A percentile compares a stretch with the other conserved stretches of the same genome.
phyloP scores from a whole-genome alignment of 2,329 filamentous ascomycete species.

The Alternaria atra region DNA sequence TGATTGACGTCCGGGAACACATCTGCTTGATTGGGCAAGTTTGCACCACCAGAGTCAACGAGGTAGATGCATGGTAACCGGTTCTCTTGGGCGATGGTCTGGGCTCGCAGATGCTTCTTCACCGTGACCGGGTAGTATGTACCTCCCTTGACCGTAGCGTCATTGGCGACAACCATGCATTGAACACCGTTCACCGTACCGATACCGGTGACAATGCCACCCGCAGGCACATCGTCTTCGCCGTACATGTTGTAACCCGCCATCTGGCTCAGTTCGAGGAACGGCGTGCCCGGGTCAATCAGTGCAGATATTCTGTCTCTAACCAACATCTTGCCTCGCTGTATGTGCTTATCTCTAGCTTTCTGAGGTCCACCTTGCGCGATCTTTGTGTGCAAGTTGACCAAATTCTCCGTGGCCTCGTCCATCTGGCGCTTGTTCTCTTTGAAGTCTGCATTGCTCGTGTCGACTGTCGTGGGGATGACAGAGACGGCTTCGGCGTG shows the following conservation, averaged over 20 bases:
- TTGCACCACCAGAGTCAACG: slow-evolving; percentile 94
- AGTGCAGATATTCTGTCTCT: slow-evolving; percentile 87
- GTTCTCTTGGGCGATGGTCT: slow-evolving; percentile 90
- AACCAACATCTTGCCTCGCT: slow-evolving; percentile 92
- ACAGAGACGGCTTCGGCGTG: slow-evolving; percentile 86
- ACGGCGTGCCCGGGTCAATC: slow-evolving; percentile 87
- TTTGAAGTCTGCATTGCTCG: slow-evolving; percentile 77
- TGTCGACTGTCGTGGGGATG: slow-evolving; percentile 78
- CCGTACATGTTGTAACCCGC: slow-evolving; percentile 87
- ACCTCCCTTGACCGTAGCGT: slow-evolving; percentile 96
- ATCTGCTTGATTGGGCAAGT: slow-evolving; percentile 92
- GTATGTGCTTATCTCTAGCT: slow-evolving; percentile 85
- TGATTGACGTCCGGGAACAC: slow-evolving; percentile 96
- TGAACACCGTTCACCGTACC: slow-evolving; percentile 89
- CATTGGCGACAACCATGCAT: slow-evolving; percentile 94
- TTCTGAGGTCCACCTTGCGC: slow-evolving; percentile 81
- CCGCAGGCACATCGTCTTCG: slow-evolving; percentile 86
- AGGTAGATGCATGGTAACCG: slow-evolving; percentile 86
- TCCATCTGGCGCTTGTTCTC: slow-evolving; percentile 83
- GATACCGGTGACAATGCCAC: slow-evolving; percentile 91
- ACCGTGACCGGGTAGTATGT: slow-evolving; percentile 98
- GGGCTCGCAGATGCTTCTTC: slow-evolving; percentile 94
- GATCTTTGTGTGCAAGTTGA: slow-evolving; percentile 74
- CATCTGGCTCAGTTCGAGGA: slow-evolving; percentile 92
- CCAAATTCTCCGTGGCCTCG: slow-evolving; percentile 73